Evolutionary conservation across 139 green algal species (phyloP), one percentile per base, ranked within the genome.

Genomic region (Gonium pectorale): DNA sequence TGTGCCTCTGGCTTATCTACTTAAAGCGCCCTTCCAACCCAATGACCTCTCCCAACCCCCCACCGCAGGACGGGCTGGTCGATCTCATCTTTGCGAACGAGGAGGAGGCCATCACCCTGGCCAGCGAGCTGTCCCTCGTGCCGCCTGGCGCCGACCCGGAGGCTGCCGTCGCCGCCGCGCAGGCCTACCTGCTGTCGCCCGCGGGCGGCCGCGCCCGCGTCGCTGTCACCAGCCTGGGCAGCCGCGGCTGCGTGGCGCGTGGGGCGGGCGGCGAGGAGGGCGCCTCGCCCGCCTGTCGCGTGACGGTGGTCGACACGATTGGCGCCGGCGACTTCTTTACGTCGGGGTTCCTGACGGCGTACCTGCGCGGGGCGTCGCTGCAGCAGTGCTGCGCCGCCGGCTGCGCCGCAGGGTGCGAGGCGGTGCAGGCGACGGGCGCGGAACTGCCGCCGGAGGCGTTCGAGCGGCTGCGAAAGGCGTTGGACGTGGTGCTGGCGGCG

Each of bases 11-110:
- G n/a, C n/a, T n/a, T n/a, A n/a, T n/a, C n/a, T n/a, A n/a, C n/a
- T n/a, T n/a, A n/a, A n/a, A n/a, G n/a, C n/a, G n/a, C n/a, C n/a
- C n/a, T n/a, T n/a, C n/a, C n/a, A n/a, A n/a, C n/a, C n/a, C n/a
- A n/a, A n/a, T n/a, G n/a, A n/a, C n/a, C n/a, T n/a, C n/a, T n/a
- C n/a, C 13, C 49, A 56, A 56, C 49, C 49, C 17, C 13, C 49
- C 49, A 56, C 35, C 27, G 5, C 41, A 83, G 77, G 77, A 83
- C 27, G 89, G 90, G 29, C 70, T 95, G 67, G 75, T 98, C 35
- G 94, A 98, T 80, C 35, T 97, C 27, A 70, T 98, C 46, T 97
- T 98, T 80, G 94, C 91, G 71, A 98, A 98, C 74, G 90, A 97
- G 86, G 90, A 96, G 66, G 95, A 98, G 86, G 94, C 94, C 17